Base-by-base conservation (phyloP, 1,284 basidiomycete species). In the Rhodotorula sp. region DNA sequence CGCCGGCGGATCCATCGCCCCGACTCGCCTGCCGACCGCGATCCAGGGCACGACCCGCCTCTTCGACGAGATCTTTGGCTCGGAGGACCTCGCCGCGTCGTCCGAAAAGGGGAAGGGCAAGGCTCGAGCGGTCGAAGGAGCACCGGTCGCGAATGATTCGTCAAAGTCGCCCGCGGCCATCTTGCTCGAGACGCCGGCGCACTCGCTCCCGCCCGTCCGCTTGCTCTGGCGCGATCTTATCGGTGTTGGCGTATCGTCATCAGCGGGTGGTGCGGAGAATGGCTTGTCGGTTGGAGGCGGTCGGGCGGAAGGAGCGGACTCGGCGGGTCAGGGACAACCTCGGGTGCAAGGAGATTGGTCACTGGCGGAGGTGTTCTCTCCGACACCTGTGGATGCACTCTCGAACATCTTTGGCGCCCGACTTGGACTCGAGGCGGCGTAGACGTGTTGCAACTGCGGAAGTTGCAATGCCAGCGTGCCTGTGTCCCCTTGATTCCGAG, bases 51-150 rank as follows among this genome's bases (percentile, higher is more conserved):
- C 66, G 10, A 54, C 66, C 9, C 62, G 75, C 7, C 62, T 77
- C 15, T 77, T 76, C 27, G 75, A 77, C 65, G 75, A 77, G 52
- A 70, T 77, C 52, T 76, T 76, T 30, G 75, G 76, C 22, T 27
- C 56, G 1, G 55, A 30, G 5, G 65, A 65, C 48, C 30, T n/a
- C n/a, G 19, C 61, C 4, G 20, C 51, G 15, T n/a, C 46, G 10
- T 46, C 47, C 17, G 29, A 22, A 19, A 32, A 52, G 19, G 64
- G 36, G 9, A 59, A 64, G 47, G 46, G 60, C n/a, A 58, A 62
- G 57, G 39, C 59, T 10, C 30, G 29, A 6, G 39, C 48, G 24
- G 27, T 22, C 22, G 61, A 59, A 13, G 56, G 29, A 8, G 36
- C 3, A 13, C 36, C 24, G 24, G 36, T n/a, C 32, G 34, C 48